These are phyloP conservation scores for Dalbergia cultrata DNA, from an alignment of 306 rosid species.

Conservation along the genomic window DNA sequence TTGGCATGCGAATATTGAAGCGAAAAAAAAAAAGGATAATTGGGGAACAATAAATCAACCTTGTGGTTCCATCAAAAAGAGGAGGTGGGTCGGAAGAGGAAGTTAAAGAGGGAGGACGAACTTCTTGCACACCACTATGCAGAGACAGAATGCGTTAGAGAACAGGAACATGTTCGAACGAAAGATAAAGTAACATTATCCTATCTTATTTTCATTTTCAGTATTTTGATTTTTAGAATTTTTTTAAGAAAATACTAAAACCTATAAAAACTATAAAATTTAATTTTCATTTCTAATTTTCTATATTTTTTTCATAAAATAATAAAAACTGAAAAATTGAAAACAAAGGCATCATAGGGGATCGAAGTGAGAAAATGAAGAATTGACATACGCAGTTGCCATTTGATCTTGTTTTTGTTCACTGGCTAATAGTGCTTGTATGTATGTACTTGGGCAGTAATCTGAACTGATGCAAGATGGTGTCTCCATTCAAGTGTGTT, in stretches of 20 bases:
- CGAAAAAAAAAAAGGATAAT: not conserved
- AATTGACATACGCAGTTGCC: conserved; percentile 42
- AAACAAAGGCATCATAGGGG: not conserved
- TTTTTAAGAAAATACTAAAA: too few relatives aligned
- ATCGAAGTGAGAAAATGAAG: not conserved
- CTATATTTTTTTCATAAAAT: too few relatives aligned
- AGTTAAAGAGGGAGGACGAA: conserved; percentile 60
- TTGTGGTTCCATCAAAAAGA: conserved; percentile 86
- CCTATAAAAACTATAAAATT: too few relatives aligned
- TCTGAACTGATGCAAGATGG: not conserved
- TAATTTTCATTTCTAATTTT: too few relatives aligned
- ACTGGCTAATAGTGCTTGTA: not conserved
- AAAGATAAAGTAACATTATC: not conserved
- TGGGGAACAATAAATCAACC: conserved; percentile 50
- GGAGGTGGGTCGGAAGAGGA: conserved; percentile 73
- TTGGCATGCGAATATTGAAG: not conserved
- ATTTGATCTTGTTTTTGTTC: conserved; percentile 10
- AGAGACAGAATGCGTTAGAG: not conserved
- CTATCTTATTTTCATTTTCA: too few relatives aligned
- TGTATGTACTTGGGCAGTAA: too few relatives aligned
- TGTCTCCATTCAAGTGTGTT: not conserved
- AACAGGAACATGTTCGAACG: not conserved
- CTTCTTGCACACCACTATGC: conserved; percentile 46
- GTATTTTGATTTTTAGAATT: too few relatives aligned
- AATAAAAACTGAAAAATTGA: too few relatives aligned